Percentiles rank a stretch among this genome's conserved stretches.
Evolutionary conservation across 2,329 filamentous ascomycete genomes (phyloP).

Genomic region (Clonostachys solani): DNA sequence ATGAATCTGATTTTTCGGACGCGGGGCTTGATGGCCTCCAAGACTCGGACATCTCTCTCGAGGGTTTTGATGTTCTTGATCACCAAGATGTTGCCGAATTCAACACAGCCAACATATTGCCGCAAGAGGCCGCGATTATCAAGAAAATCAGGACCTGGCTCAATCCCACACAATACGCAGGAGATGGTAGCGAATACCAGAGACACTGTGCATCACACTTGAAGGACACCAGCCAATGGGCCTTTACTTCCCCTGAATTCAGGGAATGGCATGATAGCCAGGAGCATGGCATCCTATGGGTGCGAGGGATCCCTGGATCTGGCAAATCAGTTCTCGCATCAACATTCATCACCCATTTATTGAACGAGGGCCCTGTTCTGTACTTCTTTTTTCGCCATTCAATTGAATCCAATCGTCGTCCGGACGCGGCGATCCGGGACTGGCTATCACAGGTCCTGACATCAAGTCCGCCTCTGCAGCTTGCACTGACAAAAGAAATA

Average conservation of each 20-base stretch:
- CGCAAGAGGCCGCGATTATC: conserved; percentile 14
- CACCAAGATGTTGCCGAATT: conserved; percentile 13
- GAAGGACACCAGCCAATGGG: conserved; percentile 8
- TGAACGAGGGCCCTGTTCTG: conserved; percentile 17
- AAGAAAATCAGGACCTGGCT: conserved; percentile 15
- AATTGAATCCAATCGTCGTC: conserved; percentile 24
- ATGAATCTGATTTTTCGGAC: too few relatives aligned
- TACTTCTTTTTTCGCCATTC: conserved; percentile 35
- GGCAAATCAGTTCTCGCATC: conserved; percentile 30
- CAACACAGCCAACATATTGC: conserved; percentile 23
- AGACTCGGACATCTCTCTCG: too few relatives aligned
- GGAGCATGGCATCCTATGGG: conserved; percentile 13
- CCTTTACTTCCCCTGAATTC: conserved; percentile 4
- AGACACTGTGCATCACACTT: conserved; percentile 11
- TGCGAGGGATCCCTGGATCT: conserved; percentile 26
- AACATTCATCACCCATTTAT: conserved; percentile 4
- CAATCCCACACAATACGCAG: conserved; percentile 13
- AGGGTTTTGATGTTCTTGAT: too few relatives aligned
- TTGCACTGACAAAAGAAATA: conserved; percentile 7
- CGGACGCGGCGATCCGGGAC: conserved; percentile 21
- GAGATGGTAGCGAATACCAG: conserved; percentile 12
- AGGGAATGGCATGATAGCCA: conserved; percentile 4
- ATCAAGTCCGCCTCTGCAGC: conserved; percentile 21
- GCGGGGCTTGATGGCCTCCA: too few relatives aligned
- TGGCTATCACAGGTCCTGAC: conserved; percentile 24